Percentiles rank a stretch among this genome's conserved stretches.
Evolutionary conservation across 78 protist species (phyloP).

Genomic region (Mastigamoeba balamuthi): DNA sequence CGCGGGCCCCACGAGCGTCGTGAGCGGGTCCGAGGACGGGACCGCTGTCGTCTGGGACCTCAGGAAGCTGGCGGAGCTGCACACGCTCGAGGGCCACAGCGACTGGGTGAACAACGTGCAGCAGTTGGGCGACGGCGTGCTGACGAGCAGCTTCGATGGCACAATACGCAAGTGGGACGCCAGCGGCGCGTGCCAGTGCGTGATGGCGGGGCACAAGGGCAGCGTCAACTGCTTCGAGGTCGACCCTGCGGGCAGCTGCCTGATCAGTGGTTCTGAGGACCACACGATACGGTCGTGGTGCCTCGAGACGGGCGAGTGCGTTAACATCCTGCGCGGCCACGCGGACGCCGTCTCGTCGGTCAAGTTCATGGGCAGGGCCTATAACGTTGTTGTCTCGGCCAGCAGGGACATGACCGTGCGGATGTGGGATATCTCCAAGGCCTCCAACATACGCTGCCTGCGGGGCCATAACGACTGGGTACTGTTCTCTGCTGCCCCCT

Average conservation of each 20-base stretch:
- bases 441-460: no score
- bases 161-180: neutral
- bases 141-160: neutral
- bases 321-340: neutral
- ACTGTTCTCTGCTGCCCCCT: no score
- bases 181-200: neutral
- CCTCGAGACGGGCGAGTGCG: neutral
- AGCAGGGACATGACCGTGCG: no score
- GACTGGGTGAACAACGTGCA: neutral
- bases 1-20: no score
- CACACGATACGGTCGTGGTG: neutral
- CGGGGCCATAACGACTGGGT: no score
- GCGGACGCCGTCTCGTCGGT: no score
- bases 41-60: neutral
- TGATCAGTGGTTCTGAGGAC: neutral
- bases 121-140: neutral
- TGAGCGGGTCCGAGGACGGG: neutral
- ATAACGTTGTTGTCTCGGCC: no score
- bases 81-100: neutral
- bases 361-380: no score
- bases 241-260: neutral
- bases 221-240: neutral
- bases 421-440: no score
- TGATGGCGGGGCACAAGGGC: neutral
- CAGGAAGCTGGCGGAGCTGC: neutral